phyloP scores from a whole-genome alignment of 2,329 filamentous ascomycete genomes.

The Madurella mycetomatis region DNA sequence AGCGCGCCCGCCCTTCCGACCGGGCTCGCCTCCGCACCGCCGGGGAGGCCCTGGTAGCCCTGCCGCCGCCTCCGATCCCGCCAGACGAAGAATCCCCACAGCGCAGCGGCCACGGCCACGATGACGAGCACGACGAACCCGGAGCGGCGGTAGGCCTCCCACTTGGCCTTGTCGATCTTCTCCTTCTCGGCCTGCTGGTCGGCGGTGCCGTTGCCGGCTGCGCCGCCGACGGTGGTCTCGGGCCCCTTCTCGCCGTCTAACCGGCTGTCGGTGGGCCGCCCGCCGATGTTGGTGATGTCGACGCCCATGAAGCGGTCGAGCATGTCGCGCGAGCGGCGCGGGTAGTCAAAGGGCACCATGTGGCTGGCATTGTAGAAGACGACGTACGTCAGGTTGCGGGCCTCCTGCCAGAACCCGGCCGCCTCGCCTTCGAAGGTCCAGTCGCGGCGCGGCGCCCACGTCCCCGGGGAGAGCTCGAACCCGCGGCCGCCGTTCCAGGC shows the following conservation, averaged over 20 bases:
- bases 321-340: slow-evolving; percentile 87
- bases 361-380: slow-evolving; percentile 94
- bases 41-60: slow-evolving; percentile 50
- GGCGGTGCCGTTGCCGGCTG: slow-evolving; percentile 52
- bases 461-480: slow-evolving; percentile 81
- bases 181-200: slow-evolving; percentile 66
- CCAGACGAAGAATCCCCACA: slow-evolving; percentile 73
- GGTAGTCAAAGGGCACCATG: slow-evolving; percentile 96
- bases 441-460: slow-evolving; percentile 84
- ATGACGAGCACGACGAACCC: slow-evolving; percentile 82
- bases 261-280: slow-evolving; percentile 68
- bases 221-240: slow-evolving; percentile 71
- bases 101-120: slow-evolving; percentile 65
- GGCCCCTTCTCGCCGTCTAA: slow-evolving; percentile 82
- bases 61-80: slow-evolving; percentile 52
- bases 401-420: slow-evolving; percentile 90
- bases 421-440: slow-evolving; percentile 90
- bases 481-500: slow-evolving; percentile 88
- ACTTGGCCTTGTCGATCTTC: slow-evolving; percentile 75
- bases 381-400: slow-evolving; percentile 92
- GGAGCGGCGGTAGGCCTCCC: slow-evolving; percentile 83
- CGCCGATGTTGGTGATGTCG: slow-evolving; percentile 85
- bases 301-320: slow-evolving; percentile 93
- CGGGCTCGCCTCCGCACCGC: slow-evolving; percentile 31
- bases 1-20: slow-evolving; percentile 24